Evolutionary conservation across 805 yeast genomes (phyloP).

Genomic region (Debaryomyces castellii): DNA sequence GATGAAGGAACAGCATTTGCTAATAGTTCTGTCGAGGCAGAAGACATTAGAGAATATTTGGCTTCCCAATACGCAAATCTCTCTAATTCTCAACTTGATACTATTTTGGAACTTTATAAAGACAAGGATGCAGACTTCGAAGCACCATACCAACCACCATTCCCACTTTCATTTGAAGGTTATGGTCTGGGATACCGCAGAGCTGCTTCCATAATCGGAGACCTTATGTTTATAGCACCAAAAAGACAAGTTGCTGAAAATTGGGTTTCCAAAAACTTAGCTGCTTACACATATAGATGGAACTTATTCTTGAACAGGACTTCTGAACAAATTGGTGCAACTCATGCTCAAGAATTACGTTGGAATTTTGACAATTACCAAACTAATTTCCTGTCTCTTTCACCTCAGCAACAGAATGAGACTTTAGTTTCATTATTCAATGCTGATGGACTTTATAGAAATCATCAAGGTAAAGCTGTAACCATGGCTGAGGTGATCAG

Average conservation of each 20-base stretch:
- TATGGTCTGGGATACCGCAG: slow-evolving; percentile 1
- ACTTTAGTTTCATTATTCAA: neutral
- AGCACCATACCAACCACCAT: neutral
- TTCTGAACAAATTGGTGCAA: neutral
- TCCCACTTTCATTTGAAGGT: neutral
- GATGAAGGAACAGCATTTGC: slow-evolving; percentile 3
- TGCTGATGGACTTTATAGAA: neutral
- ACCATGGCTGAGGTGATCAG: neutral
- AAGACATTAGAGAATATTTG: neutral
- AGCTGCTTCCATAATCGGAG: slow-evolving; percentile 1
- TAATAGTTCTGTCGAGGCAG: neutral
- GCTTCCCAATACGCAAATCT: neutral
- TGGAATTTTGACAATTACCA: neutral
- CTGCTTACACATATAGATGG: slow-evolving; percentile 3
- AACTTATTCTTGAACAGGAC: neutral
- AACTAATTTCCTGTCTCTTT: neutral
- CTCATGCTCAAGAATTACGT: slow-evolving; percentile 2
- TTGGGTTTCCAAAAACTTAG: neutral
- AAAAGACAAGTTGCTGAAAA: neutral
- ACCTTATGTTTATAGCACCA: slow-evolving; percentile 1
- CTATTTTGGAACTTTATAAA: neutral
- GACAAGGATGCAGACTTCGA: neutral
- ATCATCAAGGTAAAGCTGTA: neutral
- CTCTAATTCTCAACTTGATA: neutral
- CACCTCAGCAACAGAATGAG: slow-evolving; percentile 3